These are phyloP conservation scores for Exophiala calicioides DNA, from an alignment of 2,329 filamentous ascomycete genomes.

Conservation along the genomic window DNA sequence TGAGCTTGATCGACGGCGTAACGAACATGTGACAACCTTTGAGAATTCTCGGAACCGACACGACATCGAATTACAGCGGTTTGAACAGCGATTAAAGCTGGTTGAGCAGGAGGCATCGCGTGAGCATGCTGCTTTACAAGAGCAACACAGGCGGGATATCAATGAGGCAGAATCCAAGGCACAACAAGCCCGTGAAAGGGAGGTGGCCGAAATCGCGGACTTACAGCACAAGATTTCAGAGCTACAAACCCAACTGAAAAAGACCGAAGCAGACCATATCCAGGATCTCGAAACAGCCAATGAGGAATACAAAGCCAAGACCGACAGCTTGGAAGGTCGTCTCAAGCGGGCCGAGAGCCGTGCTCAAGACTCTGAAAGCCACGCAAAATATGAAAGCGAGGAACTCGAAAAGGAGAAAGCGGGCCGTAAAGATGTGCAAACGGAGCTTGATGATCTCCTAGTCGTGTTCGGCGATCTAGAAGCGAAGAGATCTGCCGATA, in stretches of 20 bases:
- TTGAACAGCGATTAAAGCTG: slow-evolving; percentile 51
- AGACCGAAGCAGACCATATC: slow-evolving; percentile 62
- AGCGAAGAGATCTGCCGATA: slow-evolving; percentile 73
- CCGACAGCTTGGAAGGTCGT: slow-evolving; percentile 51
- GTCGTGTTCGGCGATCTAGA: slow-evolving; percentile 81
- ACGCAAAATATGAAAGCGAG: slow-evolving; percentile 13
- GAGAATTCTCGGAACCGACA: slow-evolving; percentile 47
- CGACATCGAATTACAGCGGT: slow-evolving; percentile 48
- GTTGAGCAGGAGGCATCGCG: slow-evolving; percentile 24
- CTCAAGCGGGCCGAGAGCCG: slow-evolving; percentile 46
- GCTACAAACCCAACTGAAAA: slow-evolving; percentile 51
- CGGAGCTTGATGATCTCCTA: slow-evolving; percentile 76
- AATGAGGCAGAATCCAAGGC: slow-evolving; percentile 42
- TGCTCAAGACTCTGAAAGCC: slow-evolving; percentile 37
- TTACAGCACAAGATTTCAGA: slow-evolving; percentile 61
- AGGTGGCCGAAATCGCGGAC: slow-evolving; percentile 65
- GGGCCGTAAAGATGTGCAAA: slow-evolving; percentile 61
- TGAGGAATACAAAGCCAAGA: slow-evolving; percentile 51
- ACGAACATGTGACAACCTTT: slow-evolving; percentile 50
- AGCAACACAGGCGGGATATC: slow-evolving; percentile 26
- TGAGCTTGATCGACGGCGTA: slow-evolving; percentile 39
- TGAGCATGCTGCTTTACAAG: slow-evolving; percentile 18
- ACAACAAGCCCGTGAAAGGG: slow-evolving; percentile 40
- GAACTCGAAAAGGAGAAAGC: slow-evolving; percentile 59
- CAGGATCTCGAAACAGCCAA: slow-evolving; percentile 61